Conservation (phyloP, 306 rosid genomes). For the Mucuna pruriens region DNA sequence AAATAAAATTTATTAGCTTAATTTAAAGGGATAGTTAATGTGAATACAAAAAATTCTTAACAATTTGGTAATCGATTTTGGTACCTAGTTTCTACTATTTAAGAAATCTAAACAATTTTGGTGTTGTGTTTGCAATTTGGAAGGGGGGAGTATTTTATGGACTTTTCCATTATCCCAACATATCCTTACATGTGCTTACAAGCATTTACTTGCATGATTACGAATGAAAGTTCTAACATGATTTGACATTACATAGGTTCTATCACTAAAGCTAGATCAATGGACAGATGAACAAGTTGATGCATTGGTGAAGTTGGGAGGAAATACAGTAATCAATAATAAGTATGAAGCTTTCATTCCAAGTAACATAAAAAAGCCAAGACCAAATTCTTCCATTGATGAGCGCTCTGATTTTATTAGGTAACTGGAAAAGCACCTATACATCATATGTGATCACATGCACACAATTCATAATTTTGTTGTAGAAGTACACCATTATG, state of each 20-base stretch:
- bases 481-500: background rate
- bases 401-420: constrained; percentile 85
- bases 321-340: constrained; percentile 69
- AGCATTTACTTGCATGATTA: background rate
- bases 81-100: background rate
- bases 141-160: background rate
- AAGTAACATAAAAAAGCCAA: constrained; percentile 59
- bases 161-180: background rate
- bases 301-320: constrained; percentile 69
- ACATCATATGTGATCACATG: background rate
- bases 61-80: background rate
- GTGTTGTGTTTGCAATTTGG: background rate
- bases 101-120: background rate
- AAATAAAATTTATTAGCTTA: background rate
- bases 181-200: background rate
- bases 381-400: constrained; percentile 69
- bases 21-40: background rate
- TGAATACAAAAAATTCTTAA: background rate
- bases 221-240: constrained; percentile 25
- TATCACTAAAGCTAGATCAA: constrained; percentile 87
- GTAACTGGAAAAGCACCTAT: constrained; percentile 45
- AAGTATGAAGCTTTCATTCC: constrained; percentile 84
- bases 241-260: constrained; percentile 59
- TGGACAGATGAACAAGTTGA: constrained; percentile 92
- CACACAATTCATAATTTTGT: background rate